Base-by-base conservation (phyloP, 768 basidiomycete genomes). In the Rubroboletus satanas region DNA sequence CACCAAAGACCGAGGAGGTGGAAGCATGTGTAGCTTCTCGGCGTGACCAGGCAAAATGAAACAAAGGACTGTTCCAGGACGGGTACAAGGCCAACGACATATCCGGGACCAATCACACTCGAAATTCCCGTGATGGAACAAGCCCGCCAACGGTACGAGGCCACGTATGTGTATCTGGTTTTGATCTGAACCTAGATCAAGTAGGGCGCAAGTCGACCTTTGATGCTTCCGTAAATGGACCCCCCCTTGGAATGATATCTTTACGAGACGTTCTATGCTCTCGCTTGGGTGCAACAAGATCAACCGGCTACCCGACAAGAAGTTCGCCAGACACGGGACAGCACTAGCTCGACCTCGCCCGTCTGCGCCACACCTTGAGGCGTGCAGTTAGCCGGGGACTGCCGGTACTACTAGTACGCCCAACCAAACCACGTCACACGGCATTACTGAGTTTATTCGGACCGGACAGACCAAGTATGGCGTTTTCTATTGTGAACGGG, bases 341-440 rank as follows among this genome's bases (percentile, higher is more conserved):
- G 18, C 18, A 45, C 31, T 21, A 10, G n/a, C 10, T 32, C 42
- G 33, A 43, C 41, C 41, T 29, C 45, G 21, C 9, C 21, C 3
- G 28, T 39, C n/a, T 47, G 49, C 49, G 54, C 54, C 54, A 52
- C 39, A 8, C 42, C 29, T 31, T 21, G 43, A 38, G 54, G 49
- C 42, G 5, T 45, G 51, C 35, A 36, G 32, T 36, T 51, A 58
- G 55, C 49, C 57, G 57, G 57, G 55, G 18, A 37, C 26, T 51
- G 28, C 57, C 57, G 57, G 47, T n/a, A 1, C 1, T 7, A n/a
- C n/a, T n/a, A n/a, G n/a, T n/a, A 35, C 32, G 28, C 17, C 33
- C 26, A 26, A 38, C 15, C 8, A 12, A 17, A 33, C 26, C 26
- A 44, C 42, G 26, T 12, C 35, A 36, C 35, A 36, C n/a, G n/a